Base-by-base conservation (phyloP, 2,329 filamentous ascomycete genomes). In the Dactylonectria estremocensis region DNA sequence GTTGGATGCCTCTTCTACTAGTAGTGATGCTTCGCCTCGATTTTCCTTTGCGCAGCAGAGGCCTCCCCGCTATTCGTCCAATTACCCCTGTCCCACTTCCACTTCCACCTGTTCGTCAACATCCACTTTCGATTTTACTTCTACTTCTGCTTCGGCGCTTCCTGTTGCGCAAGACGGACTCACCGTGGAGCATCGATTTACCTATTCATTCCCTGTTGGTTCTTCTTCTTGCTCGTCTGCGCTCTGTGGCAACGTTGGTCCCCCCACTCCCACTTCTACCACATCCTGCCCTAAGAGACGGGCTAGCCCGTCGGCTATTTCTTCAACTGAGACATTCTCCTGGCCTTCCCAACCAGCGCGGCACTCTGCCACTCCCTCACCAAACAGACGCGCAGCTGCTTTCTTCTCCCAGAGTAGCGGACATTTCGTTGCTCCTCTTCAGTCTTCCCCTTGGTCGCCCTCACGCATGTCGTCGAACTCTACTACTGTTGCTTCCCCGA, bases 151-250 rank as follows among this genome's bases (percentile, higher is more conserved):
- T 45, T 66, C 71, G 56, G 69, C 65, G 71, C 66, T 63, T 57
- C 54, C 55, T 55, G 60, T 72, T 49, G 62, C 62, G 64, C 63
- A 63, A 61, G 63, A 65, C 67, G 43, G 59, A 45, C 65, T 67
- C 37, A 31, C 53, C 22, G 69, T 55, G 59, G 71, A 75, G 67
- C 69, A 55, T 64, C 68, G 66, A 59, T 52, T 69, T 64, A 40
- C 63, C 33, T 14, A 61, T 54, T 61, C 61, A 40, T 68, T 43
- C 66, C 53, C 59, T 79, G 77, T 76, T 64, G 54, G 33, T 77
- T 78, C 76, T 75, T 72, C 78, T 77, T 77, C 76, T 76, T 72
- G 73, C 74, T 73, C 78, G 46, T 80, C 83, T 81, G 45, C 45
- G n/a, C 31, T 37, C 13, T 79, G 80, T 50, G 45, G 40, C 56